Evolutionary conservation across 345 rosid species (phyloP).

Genomic region (Eucalyptus virginea): DNA sequence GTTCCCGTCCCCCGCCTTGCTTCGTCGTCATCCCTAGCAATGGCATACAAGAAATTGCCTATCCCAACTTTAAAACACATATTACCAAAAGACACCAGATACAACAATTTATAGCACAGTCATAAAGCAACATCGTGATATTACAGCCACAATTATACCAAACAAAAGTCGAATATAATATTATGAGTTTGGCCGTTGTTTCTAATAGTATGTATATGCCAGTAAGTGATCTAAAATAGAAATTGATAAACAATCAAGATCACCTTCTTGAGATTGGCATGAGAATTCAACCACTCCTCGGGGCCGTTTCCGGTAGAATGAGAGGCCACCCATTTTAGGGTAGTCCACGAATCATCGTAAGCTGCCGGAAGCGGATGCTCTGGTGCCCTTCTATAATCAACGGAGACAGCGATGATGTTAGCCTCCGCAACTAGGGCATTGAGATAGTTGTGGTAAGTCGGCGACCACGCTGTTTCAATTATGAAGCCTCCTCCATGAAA

Average conservation of each 20-base stretch:
- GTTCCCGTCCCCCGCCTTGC: background rate
- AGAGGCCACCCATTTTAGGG: conserved; percentile 28
- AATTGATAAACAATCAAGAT: background rate
- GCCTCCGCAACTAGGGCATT: background rate
- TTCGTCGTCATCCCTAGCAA: background rate
- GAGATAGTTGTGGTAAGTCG: background rate
- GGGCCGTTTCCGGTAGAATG: conserved; percentile 6
- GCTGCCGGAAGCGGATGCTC: conserved; percentile 44
- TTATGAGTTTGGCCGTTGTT: background rate
- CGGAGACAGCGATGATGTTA: background rate
- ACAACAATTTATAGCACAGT: background rate
- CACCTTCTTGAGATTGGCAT: background rate
- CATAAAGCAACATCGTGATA: background rate
- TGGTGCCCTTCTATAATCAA: conserved; percentile 28
- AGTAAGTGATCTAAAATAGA: background rate
- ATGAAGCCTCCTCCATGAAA: conserved; percentile 27
- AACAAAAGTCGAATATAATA: background rate
- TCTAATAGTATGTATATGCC: background rate
- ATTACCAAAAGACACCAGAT: background rate
- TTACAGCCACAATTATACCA: background rate
- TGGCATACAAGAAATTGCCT: background rate
- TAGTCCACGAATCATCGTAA: conserved; percentile 42
- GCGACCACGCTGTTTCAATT: conserved; percentile 4
- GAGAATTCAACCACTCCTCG: conserved; percentile 4
- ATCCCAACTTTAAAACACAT: background rate